Percentiles rank a stretch among this genome's conserved stretches.
These are phyloP conservation scores for Podaxis rugospora DNA, from an alignment of 768 basidiomycete genomes.

Conservation along the genomic window DNA sequence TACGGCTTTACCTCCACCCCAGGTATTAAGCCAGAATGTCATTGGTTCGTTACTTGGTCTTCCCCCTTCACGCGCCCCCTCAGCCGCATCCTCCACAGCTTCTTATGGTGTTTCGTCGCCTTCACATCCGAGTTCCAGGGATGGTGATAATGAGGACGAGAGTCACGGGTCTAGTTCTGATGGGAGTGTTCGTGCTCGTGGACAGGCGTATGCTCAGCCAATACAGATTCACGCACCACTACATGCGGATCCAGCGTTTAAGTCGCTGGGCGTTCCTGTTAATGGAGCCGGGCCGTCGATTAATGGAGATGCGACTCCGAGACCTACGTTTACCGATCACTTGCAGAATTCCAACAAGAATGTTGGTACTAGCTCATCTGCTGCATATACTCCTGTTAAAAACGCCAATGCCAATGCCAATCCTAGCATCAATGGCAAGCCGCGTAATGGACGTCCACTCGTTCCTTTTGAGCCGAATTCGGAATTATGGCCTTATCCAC, in stretches of 20 bases:
- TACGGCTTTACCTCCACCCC: conserved; percentile 45
- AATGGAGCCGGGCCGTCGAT: background rate
- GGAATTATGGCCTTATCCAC: conserved; percentile 70
- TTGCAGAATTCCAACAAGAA: background rate
- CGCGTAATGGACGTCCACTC: conserved; percentile 33
- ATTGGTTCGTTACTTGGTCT: conserved; percentile 62
- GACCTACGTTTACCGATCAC: conserved; percentile 14
- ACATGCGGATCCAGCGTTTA: conserved; percentile 24
- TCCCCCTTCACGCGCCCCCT: conserved; percentile 36
- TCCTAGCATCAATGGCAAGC: conserved; percentile 14
- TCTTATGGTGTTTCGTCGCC: conserved; percentile 12
- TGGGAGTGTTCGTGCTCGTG: background rate
- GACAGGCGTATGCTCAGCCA: background rate
- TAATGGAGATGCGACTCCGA: conserved; percentile 15
- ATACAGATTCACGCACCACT: background rate
- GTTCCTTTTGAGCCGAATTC: conserved; percentile 63
- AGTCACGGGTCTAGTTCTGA: conserved; percentile 30
- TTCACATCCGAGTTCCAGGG: conserved; percentile 43
- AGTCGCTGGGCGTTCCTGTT: background rate
- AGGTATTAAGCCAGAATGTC: conserved; percentile 69
- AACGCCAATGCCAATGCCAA: background rate
- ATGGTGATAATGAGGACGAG: conserved; percentile 57
- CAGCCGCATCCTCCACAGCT: conserved; percentile 30
- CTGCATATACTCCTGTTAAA: background rate
- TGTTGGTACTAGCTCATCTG: background rate